Percentiles rank a stretch among this genome's conserved stretches.
Conservation (phyloP, 2,329 filamentous ascomycete species). For the Sporothrix pallida region DNA sequence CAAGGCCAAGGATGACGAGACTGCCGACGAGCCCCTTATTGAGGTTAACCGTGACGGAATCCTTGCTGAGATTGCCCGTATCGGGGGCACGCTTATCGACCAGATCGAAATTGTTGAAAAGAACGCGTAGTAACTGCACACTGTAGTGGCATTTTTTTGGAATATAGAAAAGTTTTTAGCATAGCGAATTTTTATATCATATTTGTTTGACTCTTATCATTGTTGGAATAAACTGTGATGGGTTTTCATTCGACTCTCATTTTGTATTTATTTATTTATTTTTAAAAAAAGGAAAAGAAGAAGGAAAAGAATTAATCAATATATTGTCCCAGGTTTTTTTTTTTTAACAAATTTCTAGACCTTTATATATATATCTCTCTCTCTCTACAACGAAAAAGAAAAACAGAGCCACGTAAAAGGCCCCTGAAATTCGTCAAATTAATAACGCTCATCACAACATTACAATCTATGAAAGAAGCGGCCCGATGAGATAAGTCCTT, state of each 20-base stretch:
- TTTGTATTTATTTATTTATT: background rate
- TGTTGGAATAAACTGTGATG: too few relatives aligned
- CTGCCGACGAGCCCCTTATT: slow-evolving; percentile 50
- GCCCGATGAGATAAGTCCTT: too few relatives aligned
- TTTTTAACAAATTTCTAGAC: too few relatives aligned
- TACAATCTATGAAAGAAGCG: too few relatives aligned
- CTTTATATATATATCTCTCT: background rate
- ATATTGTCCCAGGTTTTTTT: background rate
- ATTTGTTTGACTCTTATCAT: background rate
- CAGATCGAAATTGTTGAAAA: slow-evolving; percentile 58
- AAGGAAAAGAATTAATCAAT: background rate
- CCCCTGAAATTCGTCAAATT: too few relatives aligned
- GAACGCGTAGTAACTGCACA: slow-evolving; percentile 17
- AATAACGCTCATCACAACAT: too few relatives aligned
- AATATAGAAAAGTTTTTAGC: slow-evolving; percentile 14
- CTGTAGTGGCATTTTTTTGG: background rate
- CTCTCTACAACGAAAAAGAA: background rate
- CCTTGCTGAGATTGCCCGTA: slow-evolving; percentile 72
- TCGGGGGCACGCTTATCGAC: slow-evolving; percentile 70
- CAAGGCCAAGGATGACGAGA: slow-evolving; percentile 39
- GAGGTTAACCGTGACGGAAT: slow-evolving; percentile 71
- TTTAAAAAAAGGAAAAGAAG: background rate
- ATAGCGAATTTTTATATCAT: slow-evolving; percentile 18
- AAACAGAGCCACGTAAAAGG: background rate
- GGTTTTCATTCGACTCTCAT: background rate